phyloP scores from a whole-genome alignment of 768 basidiomycete genomes.

The Lepiota subincarnata region DNA sequence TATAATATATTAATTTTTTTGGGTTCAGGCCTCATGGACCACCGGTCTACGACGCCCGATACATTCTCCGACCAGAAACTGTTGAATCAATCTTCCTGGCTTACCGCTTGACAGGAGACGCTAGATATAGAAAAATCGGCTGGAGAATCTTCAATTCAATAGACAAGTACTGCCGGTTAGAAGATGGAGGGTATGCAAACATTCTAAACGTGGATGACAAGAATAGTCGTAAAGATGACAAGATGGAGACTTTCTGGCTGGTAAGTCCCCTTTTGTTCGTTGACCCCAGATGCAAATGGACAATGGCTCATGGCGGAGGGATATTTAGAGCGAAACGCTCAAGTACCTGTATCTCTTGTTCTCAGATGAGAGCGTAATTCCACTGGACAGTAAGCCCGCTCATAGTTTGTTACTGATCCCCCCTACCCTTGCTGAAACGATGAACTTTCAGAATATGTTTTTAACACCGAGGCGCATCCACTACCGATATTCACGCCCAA shows the following conservation, averaged over 20 bases:
- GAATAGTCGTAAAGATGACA: conserved; percentile 66
- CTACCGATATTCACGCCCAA: conserved; percentile 33
- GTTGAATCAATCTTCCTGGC: conserved; percentile 92
- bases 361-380: conserved; percentile 67
- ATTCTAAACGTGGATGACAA: conserved; percentile 82
- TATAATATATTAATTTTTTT: background rate
- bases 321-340: conserved; percentile 73
- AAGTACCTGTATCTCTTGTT: conserved; percentile 94
- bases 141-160: conserved; percentile 93
- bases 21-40: conserved; percentile 23
- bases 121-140: conserved; percentile 74
- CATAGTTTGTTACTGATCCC: background rate
- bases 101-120: conserved; percentile 82
- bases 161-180: conserved; percentile 73
- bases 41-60: conserved; percentile 78
- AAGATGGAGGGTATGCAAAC: conserved; percentile 80
- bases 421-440: background rate
- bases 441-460: conserved; percentile 66
- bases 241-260: conserved; percentile 96
- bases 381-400: conserved; percentile 63
- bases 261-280: conserved; percentile 37
- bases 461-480: conserved; percentile 77
- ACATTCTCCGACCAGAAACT: conserved; percentile 94
- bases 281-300: background rate
- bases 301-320: background rate